These are phyloP conservation scores for Clarireedia monteithiana DNA, from an alignment of 2,329 filamentous ascomycete species.

Conservation along the genomic window DNA sequence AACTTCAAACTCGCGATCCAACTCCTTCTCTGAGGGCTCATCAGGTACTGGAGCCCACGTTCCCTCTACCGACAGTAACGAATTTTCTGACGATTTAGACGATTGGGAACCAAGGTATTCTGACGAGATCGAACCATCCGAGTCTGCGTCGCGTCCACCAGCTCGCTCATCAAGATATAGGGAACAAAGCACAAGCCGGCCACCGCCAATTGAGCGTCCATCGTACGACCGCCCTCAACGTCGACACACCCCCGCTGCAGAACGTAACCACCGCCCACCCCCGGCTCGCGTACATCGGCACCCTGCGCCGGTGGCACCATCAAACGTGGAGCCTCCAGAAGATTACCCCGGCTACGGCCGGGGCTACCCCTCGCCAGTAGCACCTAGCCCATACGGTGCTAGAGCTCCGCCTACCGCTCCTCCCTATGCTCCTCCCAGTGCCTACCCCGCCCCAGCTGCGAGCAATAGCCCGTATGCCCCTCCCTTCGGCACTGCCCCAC, in stretches of 20 bases:
- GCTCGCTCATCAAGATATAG: constrained; percentile 20
- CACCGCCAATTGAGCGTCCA: constrained; percentile 29
- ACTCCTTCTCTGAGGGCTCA: constrained; percentile 25
- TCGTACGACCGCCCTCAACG: constrained; percentile 29
- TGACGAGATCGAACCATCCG: constrained; percentile 47
- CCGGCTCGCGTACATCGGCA: constrained; percentile 35
- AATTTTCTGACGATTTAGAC: constrained; percentile 33
- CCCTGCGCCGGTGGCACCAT: constrained; percentile 42
- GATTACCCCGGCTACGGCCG: constrained; percentile 47
- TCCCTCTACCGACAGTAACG: constrained; percentile 29
- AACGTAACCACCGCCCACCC: constrained; percentile 31
- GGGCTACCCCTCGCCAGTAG: constrained; percentile 29
- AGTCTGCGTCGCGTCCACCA: constrained; percentile 45
- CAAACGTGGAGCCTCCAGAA: constrained; percentile 57
- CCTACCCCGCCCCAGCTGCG: constrained; percentile 18
- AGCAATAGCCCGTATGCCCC: constrained; percentile 20
- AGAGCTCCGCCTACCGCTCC: constrained; percentile 18
- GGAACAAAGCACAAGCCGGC: constrained; percentile 27
- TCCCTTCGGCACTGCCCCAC: constrained; percentile 19
- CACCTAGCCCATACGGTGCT: constrained; percentile 17
- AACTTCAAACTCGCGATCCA: constrained; percentile 20
- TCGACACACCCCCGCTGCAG: constrained; percentile 24
- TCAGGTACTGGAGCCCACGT: constrained; percentile 26
- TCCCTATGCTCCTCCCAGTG: constrained; percentile 26
- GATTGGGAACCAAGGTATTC: constrained; percentile 33